Base-by-base conservation (phyloP, 2,329 filamentous ascomycete genomes). In the Arthrinium phaeospermum region DNA sequence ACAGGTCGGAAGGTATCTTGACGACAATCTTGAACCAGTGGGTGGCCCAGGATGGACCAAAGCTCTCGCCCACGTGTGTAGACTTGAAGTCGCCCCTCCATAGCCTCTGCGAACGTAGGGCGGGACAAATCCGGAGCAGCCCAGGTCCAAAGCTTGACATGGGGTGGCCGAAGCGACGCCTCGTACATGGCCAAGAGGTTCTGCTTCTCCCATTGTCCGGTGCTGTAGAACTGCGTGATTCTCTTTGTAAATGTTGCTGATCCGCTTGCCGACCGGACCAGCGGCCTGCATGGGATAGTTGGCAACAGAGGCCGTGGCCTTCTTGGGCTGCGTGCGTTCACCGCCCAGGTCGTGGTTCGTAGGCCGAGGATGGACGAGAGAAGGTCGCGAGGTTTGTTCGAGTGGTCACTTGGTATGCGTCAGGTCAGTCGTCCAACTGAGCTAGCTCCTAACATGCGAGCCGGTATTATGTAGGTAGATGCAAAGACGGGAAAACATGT, bases 31-130 rank as follows among this genome's bases (percentile, higher is more conserved):
- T 94, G 88, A 99, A 97, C 96, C 96, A 99, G 82, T 98, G 96
- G 12, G 96, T 99, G 1, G 95, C 93, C 96, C 96, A 99, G 47
- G 95, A 96, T 1, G 96, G 96, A 0, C 96, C 96, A 77, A 98
- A 98, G 8, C 87, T 90, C 72, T 92, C 88, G 73, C 96, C 95
- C 71, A 95, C 91, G 24, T 89, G 85, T 12, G 95, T 93, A 68
- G 91, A 88, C 70, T 88, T 89, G 85, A 96, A 99, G 8, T 91
- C 85, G 76, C 97, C 91, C 91, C 68, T 85, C 86, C n/a, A 87
- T 85, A 7, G 95, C 96, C 71, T 98, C 94, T 75, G 95, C 85
- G 84, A 99, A 99, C 4, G 92, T 91, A 2, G 96, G 96, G 22
- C 96, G 91, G 37, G 91, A 88, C 69, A 94, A 91, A 77, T 92